These are phyloP conservation scores for Hyaloscypha hepaticicola DNA, from an alignment of 495 filamentous ascomycete genomes.

Conservation along the genomic window DNA sequence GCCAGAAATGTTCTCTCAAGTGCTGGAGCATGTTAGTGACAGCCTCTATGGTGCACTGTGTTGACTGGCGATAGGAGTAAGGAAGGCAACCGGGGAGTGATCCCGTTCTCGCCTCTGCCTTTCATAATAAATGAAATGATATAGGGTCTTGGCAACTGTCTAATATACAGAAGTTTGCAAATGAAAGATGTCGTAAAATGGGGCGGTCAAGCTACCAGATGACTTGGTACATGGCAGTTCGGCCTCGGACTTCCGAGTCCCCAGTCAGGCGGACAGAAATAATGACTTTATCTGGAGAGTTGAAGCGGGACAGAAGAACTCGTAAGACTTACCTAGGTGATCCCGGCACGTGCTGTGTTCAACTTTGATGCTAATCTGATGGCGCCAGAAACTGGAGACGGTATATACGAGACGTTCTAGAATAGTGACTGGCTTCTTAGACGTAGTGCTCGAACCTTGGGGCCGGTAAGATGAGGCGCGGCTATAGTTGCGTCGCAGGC, in stretches of 20 bases:
- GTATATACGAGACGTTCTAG: slow-evolving; percentile 17
- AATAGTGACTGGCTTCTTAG: slow-evolving; percentile 19
- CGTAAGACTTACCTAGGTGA: slow-evolving; percentile 49
- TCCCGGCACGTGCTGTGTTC: slow-evolving; percentile 45
- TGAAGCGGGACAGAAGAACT: slow-evolving; percentile 5
- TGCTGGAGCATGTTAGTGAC: slow-evolving; percentile 45
- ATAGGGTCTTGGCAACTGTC: slow-evolving; percentile 2
- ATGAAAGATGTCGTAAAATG: not conserved
- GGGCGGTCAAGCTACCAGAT: slow-evolving; percentile 3
- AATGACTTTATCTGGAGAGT: slow-evolving; percentile 5
- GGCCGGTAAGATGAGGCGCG: slow-evolving; percentile 22
- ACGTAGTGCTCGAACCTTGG: not conserved
- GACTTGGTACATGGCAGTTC: slow-evolving; percentile 8
- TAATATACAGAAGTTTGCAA: slow-evolving; percentile 13
- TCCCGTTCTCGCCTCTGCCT: slow-evolving; percentile 20
- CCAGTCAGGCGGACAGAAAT: slow-evolving; percentile 3
- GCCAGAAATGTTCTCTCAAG: slow-evolving; percentile 77
- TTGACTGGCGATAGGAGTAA: not conserved
- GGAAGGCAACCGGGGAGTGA: slow-evolving; percentile 13
- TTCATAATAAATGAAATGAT: slow-evolving; percentile 12
- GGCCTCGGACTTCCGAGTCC: not conserved
- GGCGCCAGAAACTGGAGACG: slow-evolving; percentile 42
- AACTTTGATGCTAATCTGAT: slow-evolving; percentile 45
- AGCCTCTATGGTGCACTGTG: not conserved
- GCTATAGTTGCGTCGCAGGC: slow-evolving; percentile 24